Evolutionary conservation across 768 basidiomycete species (phyloP), one percentile per base, ranked within the genome.

Genomic region (Mycena chlorophos): DNA sequence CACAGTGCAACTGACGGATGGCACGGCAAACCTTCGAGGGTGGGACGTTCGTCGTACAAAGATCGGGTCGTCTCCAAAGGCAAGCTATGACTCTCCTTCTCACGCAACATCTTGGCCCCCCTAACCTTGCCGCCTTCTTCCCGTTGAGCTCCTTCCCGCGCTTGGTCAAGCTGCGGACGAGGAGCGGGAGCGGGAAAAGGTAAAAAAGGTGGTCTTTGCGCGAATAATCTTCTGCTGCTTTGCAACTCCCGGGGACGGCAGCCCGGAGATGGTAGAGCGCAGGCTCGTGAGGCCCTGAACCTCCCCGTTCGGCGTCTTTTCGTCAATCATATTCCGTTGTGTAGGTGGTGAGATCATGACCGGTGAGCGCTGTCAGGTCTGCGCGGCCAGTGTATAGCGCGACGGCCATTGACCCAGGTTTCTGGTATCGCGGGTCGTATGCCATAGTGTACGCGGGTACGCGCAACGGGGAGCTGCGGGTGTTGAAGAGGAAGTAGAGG

Each of bases 401-500:
- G 2, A 75, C 80, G 3, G 81, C 88, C n/a, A 71, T 98, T 60
- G 98, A 99, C 66, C 94, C 97, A 1, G 90, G 91, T 0, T 86
- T 82, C 63, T 71, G 94, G 54, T 75, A 75, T 17, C 89, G 88
- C 66, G 77, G 79, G 22, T 76, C 73, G 23, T 89, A 83, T 47
- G 82, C 77, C 1, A 73, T 70, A 37, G 60, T 89, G 20, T 66
- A 70, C 27, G 69, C 81, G 3, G 70, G 67, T 4, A 68, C 51
- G 39, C 52, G 49, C 28, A 50, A 26, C 5, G 55, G 16, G 27
- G 40, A 39, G 22, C 50, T 50, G 19, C 49, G 53, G 4, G 30
- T 30, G 13, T 19, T 49, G 48, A 49, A 49, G 42, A 6, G 13
- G 13, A 20, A 42, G 45, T 46, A 46, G 45, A n/a, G n/a, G n/a